Conservation (phyloP, 148 eudicot genomes). For the Dysphania ambrosioides region DNA sequence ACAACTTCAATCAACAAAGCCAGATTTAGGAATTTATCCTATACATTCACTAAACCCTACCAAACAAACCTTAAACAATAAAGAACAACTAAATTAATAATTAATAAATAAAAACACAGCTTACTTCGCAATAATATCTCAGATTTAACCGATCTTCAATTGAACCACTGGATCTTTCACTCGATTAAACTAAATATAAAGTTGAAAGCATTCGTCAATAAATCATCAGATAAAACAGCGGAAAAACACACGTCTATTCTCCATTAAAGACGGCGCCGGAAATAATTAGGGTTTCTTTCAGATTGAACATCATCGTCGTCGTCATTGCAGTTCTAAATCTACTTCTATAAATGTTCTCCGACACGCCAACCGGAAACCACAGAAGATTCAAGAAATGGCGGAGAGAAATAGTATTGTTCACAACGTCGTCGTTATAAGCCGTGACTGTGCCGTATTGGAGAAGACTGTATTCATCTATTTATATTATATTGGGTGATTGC, state of each 20-base stretch:
- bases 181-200: not conserved
- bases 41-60: not conserved
- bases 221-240: too few species aligned
- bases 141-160: constrained; percentile 14
- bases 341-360: too few species aligned
- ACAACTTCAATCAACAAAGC: not conserved
- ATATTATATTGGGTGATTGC: too few species aligned
- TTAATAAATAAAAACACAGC: not conserved
- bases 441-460: too few species aligned
- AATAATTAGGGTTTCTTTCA: not conserved
- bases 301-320: constrained; percentile 3
- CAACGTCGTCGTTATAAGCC: too few species aligned
- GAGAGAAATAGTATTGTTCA: too few species aligned
- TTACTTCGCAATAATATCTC: constrained; percentile 15
- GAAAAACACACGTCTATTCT: not conserved
- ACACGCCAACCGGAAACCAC: too few species aligned
- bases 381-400: too few species aligned
- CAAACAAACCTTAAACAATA: not conserved
- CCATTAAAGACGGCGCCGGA: not conserved
- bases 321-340: not conserved
- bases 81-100: not conserved
- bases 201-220: not conserved
- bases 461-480: too few species aligned
- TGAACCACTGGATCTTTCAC: not conserved
- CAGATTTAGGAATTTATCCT: too few species aligned